These are phyloP conservation scores for Xylaria arbuscula DNA, from an alignment of 2,329 filamentous ascomycete species.

Conservation along the genomic window DNA sequence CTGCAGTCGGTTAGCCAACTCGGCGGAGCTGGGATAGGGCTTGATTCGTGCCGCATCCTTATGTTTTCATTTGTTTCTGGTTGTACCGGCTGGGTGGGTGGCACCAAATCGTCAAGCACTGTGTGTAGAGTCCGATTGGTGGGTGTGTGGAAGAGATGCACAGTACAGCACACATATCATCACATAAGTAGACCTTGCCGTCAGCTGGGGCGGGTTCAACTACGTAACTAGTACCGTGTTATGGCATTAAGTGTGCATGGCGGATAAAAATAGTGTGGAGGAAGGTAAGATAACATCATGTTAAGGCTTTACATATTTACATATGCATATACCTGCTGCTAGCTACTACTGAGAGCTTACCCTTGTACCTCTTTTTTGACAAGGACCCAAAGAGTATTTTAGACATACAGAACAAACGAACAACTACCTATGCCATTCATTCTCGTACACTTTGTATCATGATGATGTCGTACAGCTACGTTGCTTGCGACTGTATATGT, in stretches of 20 bases:
- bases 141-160: background rate
- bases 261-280: background rate
- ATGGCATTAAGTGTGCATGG: background rate
- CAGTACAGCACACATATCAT: background rate
- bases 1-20: constrained; percentile 14
- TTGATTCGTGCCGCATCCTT: constrained; percentile 29
- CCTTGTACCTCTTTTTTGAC: too few relatives aligned
- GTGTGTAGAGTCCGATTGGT: constrained; percentile 22
- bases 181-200: background rate
- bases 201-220: constrained; percentile 5
- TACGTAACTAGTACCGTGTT: background rate
- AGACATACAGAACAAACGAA: background rate
- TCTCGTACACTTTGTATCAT: background rate
- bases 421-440: background rate
- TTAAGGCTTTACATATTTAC: background rate
- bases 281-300: background rate
- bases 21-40: constrained; percentile 18
- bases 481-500: background rate
- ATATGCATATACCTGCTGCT: too few relatives aligned
- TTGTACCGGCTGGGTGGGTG: constrained; percentile 32
- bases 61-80: background rate
- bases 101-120: constrained; percentile 30
- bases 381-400: too few relatives aligned
- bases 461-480: too few relatives aligned
- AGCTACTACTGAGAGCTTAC: too few relatives aligned